Base-by-base conservation (phyloP, 345 rosid species). In the Draba incana region DNA sequence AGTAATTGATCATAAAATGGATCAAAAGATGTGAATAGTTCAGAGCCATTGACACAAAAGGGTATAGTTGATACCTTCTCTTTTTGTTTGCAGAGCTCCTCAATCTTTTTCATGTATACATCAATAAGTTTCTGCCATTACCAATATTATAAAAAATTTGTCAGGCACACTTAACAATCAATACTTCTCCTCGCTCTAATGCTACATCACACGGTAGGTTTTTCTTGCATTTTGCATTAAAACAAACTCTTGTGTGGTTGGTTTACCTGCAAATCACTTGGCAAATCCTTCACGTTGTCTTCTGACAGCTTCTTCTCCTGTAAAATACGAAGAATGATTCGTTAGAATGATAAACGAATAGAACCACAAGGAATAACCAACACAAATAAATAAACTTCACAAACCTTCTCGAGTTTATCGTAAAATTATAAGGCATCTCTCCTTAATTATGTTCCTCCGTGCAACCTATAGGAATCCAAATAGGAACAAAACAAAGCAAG, bases 301-400 rank as follows among this genome's bases (percentile, higher is more conserved):
- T 93, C 98, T 11, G 98, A 93, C 9, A 93, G 92, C 85, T 93
- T 90, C 78, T 90, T 93, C 71, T 93, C 97, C 98, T 93, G 79
- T 3, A 1, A 11, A 42, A 50, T 20, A 38, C 35, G 57, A 64
- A 15, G 11, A 16, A 31, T 28, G 3, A 2, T 6, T 37, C 38
- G 9, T 25, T 8, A 24, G 12, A 60, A 52, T 20, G 59, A 8
- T 52, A 28, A 20, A 44, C 28, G 5, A 50, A 42, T 23, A n/a
- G 30, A 20, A 47, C 42, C 49, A 25, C 28, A 52, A 51, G 56
- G 66, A 55, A 64, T n/a, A 71, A 3, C 37, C 49, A 57, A 28
- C 24, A 45, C 56, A 37, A 38, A 53, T 56, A 7, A 61, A 1
- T 2, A 2, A 14, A 27, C 45, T 20, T 27, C 38, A n/a, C 50